phyloP scores from a whole-genome alignment of 768 basidiomycete species.

The Hypholoma sublateritium region DNA sequence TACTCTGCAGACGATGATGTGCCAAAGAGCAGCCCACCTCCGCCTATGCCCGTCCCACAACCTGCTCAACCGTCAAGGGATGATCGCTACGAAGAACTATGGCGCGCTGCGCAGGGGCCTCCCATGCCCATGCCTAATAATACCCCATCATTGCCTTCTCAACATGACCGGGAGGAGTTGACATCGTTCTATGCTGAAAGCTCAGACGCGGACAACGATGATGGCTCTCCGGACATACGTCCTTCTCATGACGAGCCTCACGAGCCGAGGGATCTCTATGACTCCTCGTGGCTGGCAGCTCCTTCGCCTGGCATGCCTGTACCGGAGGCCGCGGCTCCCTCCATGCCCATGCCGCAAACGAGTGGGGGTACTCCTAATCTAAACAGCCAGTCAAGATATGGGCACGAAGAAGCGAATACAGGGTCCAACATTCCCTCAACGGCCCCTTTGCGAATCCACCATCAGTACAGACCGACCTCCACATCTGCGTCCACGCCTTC shows the following conservation, averaged over 20 bases:
- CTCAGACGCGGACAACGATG: not conserved
- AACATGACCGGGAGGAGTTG: not conserved
- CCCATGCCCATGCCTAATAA: conserved; percentile 12
- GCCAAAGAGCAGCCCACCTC: conserved; percentile 11
- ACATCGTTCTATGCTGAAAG: not conserved
- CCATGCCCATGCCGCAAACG: conserved; percentile 7
- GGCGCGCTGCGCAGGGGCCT: conserved; percentile 15
- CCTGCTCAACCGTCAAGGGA: not conserved
- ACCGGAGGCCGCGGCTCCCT: conserved; percentile 4
- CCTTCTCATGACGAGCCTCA: not conserved
- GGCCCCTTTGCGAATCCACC: conserved; percentile 16
- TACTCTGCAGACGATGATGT: conserved; percentile 18
- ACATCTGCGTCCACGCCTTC: not conserved
- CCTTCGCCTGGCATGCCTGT: conserved; percentile 14
- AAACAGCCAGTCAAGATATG: not conserved
- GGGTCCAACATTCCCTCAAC: conserved; percentile 2
- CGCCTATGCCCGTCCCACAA: conserved; percentile 11
- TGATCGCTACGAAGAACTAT: conserved; percentile 12
- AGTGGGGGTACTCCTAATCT: not conserved
- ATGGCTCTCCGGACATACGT: not conserved
- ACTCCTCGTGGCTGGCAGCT: conserved; percentile 10
- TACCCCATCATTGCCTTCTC: conserved; percentile 9
- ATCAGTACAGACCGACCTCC: not conserved
- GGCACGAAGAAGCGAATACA: not conserved
- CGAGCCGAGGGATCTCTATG: conserved; percentile 3